Evolutionary conservation across 129 eudicot genomes (phyloP).

Genomic region (Artemisia argyi): DNA sequence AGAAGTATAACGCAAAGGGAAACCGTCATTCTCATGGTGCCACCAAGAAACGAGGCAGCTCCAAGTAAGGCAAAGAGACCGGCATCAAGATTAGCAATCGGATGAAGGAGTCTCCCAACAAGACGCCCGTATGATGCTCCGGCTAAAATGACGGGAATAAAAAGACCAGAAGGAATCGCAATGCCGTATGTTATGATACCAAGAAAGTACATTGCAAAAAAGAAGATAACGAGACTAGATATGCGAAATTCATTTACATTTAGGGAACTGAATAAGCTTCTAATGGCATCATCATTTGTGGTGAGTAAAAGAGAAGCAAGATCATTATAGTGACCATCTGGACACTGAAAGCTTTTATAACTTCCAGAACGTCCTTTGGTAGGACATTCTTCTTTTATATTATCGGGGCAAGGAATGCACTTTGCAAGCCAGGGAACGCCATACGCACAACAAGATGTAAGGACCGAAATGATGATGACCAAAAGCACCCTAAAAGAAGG

Average conservation of each 20-base stretch:
- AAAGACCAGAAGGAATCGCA: constrained; percentile 93
- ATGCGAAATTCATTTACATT: constrained; percentile 57
- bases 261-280: constrained; percentile 64
- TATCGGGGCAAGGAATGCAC: constrained; percentile 81
- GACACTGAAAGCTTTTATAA: constrained; percentile 88
- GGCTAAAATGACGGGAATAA: constrained; percentile 93
- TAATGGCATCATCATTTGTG: constrained; percentile 95
- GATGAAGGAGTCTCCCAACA: constrained; percentile 55
- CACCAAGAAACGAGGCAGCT: constrained; percentile 98
- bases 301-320: constrained; percentile 95
- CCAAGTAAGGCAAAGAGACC: constrained; percentile 92
- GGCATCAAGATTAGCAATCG: constrained; percentile 61
- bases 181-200: constrained; percentile 93
- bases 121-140: constrained; percentile 94
- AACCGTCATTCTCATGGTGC: constrained; percentile 99
- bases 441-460: constrained; percentile 81
- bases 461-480: constrained; percentile 59
- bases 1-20: constrained; percentile 92
- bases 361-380: constrained; percentile 73
- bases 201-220: constrained; percentile 51
- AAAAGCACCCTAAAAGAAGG: constrained; percentile 69
- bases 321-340: constrained; percentile 74
- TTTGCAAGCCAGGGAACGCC: constrained; percentile 95
- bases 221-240: constrained; percentile 64
- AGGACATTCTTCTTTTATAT: constrained; percentile 58